Conservation (phyloP, 352 stramenopile genomes). For the Globisporangium cystogenes region DNA sequence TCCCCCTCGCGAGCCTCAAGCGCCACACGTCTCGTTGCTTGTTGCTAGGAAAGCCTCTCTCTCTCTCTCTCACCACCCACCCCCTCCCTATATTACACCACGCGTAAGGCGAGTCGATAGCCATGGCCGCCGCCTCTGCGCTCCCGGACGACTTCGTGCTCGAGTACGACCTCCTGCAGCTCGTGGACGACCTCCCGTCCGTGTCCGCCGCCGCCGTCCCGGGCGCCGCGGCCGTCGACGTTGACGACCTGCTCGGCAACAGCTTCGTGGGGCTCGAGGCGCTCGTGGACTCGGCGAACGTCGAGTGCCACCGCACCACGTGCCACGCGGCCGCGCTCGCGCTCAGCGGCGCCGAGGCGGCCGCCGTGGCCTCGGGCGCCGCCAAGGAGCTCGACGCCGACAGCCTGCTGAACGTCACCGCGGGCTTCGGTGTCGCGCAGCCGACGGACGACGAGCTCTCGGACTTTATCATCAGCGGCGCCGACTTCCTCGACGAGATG, state of each 20-base stretch:
- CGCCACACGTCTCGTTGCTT: too few species aligned
- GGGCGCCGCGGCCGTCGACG: slow-evolving; percentile 1
- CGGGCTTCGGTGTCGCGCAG: not conserved
- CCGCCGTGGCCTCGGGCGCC: not conserved
- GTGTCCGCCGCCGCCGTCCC: too few species aligned
- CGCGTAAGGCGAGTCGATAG: too few species aligned
- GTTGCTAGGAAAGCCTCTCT: too few species aligned
- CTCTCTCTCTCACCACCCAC: too few species aligned
- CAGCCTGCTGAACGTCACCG: slow-evolving; percentile 15
- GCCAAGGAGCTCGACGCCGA: slow-evolving; percentile 9
- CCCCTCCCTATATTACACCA: too few species aligned
- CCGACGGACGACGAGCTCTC: slow-evolving; percentile 23
- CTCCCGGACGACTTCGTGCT: slow-evolving; percentile 25
- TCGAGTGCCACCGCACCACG: too few species aligned
- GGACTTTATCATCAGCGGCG: slow-evolving; percentile 46
- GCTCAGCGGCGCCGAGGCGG: too few species aligned
- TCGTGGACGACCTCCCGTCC: slow-evolving; percentile 23
- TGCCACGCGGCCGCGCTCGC: too few species aligned
- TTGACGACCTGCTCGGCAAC: slow-evolving; percentile 24
- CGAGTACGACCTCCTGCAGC: slow-evolving; percentile 30
- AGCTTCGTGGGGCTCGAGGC: slow-evolving; percentile 14
- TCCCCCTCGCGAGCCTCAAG: not conserved
- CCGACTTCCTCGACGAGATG: slow-evolving; percentile 53
- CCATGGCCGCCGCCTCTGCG: slow-evolving; percentile 16
- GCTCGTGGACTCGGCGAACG: not conserved